Evolutionary conservation across 2,329 filamentous ascomycete genomes (phyloP).

Genomic region (Penicillium nordicum): DNA sequence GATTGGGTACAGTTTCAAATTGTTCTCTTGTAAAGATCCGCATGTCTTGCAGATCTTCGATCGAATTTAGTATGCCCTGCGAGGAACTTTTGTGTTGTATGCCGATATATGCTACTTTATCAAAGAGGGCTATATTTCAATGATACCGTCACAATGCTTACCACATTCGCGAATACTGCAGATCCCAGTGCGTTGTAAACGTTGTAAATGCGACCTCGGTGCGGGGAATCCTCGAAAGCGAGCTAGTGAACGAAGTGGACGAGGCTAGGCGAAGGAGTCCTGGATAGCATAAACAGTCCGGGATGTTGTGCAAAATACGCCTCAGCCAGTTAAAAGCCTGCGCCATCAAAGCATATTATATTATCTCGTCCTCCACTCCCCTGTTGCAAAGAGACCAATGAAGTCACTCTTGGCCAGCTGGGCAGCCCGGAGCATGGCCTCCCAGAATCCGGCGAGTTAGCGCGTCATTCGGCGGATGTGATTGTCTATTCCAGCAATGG

Average conservation of each 20-base stretch:
- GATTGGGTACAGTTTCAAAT: neutral
- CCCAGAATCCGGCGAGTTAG: constrained; percentile 42
- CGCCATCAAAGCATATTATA: neutral
- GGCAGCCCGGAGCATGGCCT: constrained; percentile 18
- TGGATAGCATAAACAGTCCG: neutral
- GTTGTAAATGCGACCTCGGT: constrained; percentile 6
- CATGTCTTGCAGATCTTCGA: neutral
- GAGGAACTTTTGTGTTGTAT: neutral
- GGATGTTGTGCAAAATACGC: neutral
- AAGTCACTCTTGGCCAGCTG: neutral
- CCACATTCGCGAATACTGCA: constrained; percentile 5
- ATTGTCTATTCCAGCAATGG: constrained; percentile 41
- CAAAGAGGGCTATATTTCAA: neutral
- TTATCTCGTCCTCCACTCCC: neutral
- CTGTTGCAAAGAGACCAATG: constrained; percentile 1
- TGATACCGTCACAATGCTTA: constrained; percentile 14
- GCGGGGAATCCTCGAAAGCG: constrained; percentile 13
- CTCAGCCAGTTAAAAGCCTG: neutral
- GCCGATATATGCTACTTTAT: neutral
- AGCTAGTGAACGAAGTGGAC: neutral
- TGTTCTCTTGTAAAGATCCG: neutral
- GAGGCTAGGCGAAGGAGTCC: neutral
- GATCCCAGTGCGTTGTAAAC: constrained; percentile 8
- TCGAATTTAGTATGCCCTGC: neutral
- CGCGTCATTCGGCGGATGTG: constrained; percentile 46